These are phyloP conservation scores for Vinca minor DNA, from an alignment of 257 asterid species.

Conservation along the genomic window DNA sequence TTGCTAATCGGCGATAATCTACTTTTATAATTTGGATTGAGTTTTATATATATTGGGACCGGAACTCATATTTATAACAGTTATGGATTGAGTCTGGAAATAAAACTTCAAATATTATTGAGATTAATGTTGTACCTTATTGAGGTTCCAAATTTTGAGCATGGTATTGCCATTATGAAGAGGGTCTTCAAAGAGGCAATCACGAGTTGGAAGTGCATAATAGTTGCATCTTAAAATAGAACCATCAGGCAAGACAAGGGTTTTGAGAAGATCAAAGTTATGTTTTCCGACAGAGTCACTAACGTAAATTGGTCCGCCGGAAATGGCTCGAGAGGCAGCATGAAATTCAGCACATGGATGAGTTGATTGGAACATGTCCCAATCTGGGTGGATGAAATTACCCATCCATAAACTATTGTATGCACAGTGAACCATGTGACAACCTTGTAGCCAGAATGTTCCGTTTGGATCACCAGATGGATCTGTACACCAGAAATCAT, in stretches of 20 bases:
- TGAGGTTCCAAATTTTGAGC: slow-evolving; percentile 85
- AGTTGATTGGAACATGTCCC: slow-evolving; percentile 98
- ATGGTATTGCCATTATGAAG: slow-evolving; percentile 78
- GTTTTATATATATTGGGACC: no score
- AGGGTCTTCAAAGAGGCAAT: slow-evolving; percentile 76
- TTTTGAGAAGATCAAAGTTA: slow-evolving; percentile 59
- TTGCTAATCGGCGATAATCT: no score
- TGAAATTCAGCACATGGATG: slow-evolving; percentile 93
- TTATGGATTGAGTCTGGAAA: no score
- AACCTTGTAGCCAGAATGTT: slow-evolving; percentile 91
- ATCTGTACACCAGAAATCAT: slow-evolving; percentile 95
- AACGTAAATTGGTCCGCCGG: slow-evolving; percentile 90
- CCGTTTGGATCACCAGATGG: slow-evolving; percentile 91
- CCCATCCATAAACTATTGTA: slow-evolving; percentile 97
- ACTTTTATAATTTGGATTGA: no score
- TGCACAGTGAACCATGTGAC: slow-evolving; percentile 99
- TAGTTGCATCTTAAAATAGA: slow-evolving; percentile 66
- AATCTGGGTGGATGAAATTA: slow-evolving; percentile 86
- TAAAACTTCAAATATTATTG: no score
- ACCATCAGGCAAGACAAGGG: slow-evolving; percentile 73
- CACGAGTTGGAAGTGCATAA: slow-evolving; percentile 75
- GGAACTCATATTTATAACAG: no score
- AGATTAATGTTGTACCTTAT: slow-evolving; percentile 41
- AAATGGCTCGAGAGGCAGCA: slow-evolving; percentile 92
- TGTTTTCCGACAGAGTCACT: slow-evolving; percentile 79